phyloP scores from a whole-genome alignment of 139 green algal genomes.

The Volvox africanus region DNA sequence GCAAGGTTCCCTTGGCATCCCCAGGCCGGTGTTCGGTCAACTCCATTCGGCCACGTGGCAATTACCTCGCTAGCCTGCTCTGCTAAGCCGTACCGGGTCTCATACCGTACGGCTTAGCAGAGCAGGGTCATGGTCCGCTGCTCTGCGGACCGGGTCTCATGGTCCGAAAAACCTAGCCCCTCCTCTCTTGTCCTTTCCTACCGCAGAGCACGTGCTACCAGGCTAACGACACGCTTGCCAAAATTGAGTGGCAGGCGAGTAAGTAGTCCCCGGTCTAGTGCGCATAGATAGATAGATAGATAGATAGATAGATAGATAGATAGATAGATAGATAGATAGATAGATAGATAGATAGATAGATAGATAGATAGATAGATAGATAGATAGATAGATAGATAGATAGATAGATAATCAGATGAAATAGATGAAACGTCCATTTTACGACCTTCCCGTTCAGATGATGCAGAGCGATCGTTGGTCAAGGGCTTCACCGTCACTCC shows the following conservation, averaged over 20 bases:
- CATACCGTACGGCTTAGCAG: too few species aligned
- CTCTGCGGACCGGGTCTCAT: too few species aligned
- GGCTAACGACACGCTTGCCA: background rate
- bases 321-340: background rate
- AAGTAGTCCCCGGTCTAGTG: background rate
- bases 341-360: background rate
- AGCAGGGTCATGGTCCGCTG: background rate
- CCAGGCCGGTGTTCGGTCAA: background rate
- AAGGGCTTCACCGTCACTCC: background rate
- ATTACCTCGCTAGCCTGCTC: too few species aligned
- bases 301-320: too few species aligned
- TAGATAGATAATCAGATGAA: too few species aligned
- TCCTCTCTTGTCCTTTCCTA: background rate
- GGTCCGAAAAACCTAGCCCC: background rate
- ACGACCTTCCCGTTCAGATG: background rate
- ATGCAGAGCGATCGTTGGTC: background rate
- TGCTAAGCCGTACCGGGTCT: background rate
- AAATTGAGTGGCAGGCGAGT: background rate
- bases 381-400: background rate
- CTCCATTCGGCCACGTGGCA: background rate
- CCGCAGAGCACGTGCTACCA: background rate
- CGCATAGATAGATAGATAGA: background rate
- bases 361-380: too few species aligned
- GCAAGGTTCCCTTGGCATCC: background rate
- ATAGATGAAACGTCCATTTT: background rate